Percentiles rank a stretch among this genome's conserved stretches.
These are phyloP conservation scores for Acrodontium crateriforme DNA, from an alignment of 2,329 filamentous ascomycete genomes.

Conservation along the genomic window DNA sequence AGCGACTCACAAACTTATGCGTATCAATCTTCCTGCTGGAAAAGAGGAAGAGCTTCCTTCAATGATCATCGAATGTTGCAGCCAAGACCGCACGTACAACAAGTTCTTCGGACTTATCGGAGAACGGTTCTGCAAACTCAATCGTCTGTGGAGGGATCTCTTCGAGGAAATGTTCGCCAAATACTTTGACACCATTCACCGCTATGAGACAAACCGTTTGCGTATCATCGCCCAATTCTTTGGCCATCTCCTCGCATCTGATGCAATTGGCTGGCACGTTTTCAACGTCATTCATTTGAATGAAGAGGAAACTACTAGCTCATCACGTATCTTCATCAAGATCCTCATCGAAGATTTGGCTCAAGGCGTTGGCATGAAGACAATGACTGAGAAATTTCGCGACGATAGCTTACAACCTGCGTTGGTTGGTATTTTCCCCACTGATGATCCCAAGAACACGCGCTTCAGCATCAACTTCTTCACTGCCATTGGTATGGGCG, in stretches of 20 bases:
- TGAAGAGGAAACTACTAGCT: slow-evolving; percentile 92
- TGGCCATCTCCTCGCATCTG: slow-evolving; percentile 73
- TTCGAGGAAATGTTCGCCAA: slow-evolving; percentile 83
- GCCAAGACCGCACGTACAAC: slow-evolving; percentile 90
- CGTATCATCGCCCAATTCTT: slow-evolving; percentile 94
- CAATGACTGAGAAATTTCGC: slow-evolving; percentile 59
- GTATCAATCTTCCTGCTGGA: slow-evolving; percentile 69
- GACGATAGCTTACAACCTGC: slow-evolving; percentile 67
- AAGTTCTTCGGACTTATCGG: slow-evolving; percentile 95
- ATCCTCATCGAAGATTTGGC: slow-evolving; percentile 88
- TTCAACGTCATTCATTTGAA: slow-evolving; percentile 76
- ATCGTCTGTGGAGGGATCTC: slow-evolving; percentile 83
- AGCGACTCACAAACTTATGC: slow-evolving; percentile 89
- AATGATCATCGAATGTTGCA: slow-evolving; percentile 95
- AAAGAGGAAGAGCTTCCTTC: slow-evolving; percentile 82
- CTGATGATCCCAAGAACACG: slow-evolving; percentile 75
- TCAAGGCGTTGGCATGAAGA: slow-evolving; percentile 73
- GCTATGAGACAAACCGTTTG: slow-evolving; percentile 88
- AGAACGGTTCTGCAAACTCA: slow-evolving; percentile 90
- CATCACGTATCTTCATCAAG: slow-evolving; percentile 95
- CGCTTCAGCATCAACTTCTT: slow-evolving; percentile 99
- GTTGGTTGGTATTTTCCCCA: slow-evolving; percentile 78
- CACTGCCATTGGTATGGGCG: slow-evolving; percentile 92
- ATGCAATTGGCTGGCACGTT: slow-evolving; percentile 86
- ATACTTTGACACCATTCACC: slow-evolving; percentile 95